Percentiles rank a stretch among this genome's conserved stretches.
Evolutionary conservation across 495 filamentous ascomycete genomes (phyloP).

Genomic region (Hypomontagnella submonticulosa): DNA sequence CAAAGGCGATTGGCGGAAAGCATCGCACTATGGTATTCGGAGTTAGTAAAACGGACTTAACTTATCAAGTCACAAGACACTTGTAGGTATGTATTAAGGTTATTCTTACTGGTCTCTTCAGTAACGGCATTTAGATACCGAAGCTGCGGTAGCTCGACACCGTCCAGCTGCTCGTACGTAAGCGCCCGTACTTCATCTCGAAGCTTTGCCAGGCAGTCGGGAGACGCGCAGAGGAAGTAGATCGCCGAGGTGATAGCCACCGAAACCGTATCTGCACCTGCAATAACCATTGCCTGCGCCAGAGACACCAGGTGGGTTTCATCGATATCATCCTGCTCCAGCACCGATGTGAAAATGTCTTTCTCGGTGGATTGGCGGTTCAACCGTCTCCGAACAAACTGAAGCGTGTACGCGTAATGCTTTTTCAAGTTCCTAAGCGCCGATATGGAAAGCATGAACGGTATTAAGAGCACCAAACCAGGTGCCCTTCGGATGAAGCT

Average conservation of each 20-base stretch:
- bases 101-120: conserved; percentile 47
- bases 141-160: conserved; percentile 37
- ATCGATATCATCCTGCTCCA: conserved; percentile 19
- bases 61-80: too few relatives aligned
- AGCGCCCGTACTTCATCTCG: conserved; percentile 47
- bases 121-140: conserved; percentile 55
- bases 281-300: conserved; percentile 43
- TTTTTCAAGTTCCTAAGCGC: conserved; percentile 33
- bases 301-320: conserved; percentile 37
- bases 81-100: too few relatives aligned
- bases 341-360: conserved; percentile 31
- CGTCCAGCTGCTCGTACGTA: conserved; percentile 38
- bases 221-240: conserved; percentile 49
- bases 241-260: conserved; percentile 34
- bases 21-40: conserved; percentile 45
- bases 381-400: conserved; percentile 23
- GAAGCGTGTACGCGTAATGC: conserved; percentile 42
- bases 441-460: conserved; percentile 32
- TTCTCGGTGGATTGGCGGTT: neutral
- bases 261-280: conserved; percentile 45
- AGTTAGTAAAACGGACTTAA: too few relatives aligned
- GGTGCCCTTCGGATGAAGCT: conserved; percentile 30
- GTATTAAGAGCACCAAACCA: conserved; percentile 17
- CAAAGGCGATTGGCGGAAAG: conserved; percentile 48
- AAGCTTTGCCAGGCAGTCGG: conserved; percentile 47